phyloP scores from a whole-genome alignment of 768 basidiomycete genomes.

The Cantharellus anzutake region DNA sequence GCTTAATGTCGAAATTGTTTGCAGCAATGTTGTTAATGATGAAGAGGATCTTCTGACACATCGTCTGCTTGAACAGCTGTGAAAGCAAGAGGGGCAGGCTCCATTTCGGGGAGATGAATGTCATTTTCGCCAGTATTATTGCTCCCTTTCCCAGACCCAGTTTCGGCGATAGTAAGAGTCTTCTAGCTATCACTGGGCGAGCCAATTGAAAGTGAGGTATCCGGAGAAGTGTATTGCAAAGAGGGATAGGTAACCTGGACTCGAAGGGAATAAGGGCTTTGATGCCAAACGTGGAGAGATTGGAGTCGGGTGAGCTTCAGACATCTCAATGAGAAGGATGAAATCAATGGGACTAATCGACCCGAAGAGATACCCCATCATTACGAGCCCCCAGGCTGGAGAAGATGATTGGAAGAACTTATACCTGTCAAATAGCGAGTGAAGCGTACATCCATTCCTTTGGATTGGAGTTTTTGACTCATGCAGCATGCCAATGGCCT shows the following conservation, averaged over 20 bases:
- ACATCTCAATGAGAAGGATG: conserved; percentile 85
- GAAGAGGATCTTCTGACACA: conserved; percentile 55
- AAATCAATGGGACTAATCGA: conserved; percentile 93
- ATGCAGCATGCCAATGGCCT: conserved; percentile 77
- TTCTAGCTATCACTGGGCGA: conserved; percentile 60
- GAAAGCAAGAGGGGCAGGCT: conserved; percentile 38
- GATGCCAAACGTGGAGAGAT: conserved; percentile 88
- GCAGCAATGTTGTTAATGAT: conserved; percentile 96
- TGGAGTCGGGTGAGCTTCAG: conserved; percentile 82
- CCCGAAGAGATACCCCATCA: conserved; percentile 93
- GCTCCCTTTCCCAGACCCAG: not conserved
- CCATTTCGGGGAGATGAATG: conserved; percentile 3
- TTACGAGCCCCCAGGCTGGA: conserved; percentile 79
- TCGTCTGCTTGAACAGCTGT: conserved; percentile 56
- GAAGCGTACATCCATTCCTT: conserved; percentile 86
- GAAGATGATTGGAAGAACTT: conserved; percentile 89
- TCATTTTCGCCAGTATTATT: not conserved
- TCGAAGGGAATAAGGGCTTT: conserved; percentile 83
- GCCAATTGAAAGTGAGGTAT: conserved; percentile 76
- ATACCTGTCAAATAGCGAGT: conserved; percentile 99
- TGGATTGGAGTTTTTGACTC: conserved; percentile 68
- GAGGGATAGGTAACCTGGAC: conserved; percentile 31
- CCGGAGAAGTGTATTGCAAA: conserved; percentile 69
- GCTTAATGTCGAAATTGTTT: conserved; percentile 76
- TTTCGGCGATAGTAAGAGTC: conserved; percentile 43